These are phyloP conservation scores for Albifimbria verrucaria DNA, from an alignment of 2,329 filamentous ascomycete species.

Conservation along the genomic window DNA sequence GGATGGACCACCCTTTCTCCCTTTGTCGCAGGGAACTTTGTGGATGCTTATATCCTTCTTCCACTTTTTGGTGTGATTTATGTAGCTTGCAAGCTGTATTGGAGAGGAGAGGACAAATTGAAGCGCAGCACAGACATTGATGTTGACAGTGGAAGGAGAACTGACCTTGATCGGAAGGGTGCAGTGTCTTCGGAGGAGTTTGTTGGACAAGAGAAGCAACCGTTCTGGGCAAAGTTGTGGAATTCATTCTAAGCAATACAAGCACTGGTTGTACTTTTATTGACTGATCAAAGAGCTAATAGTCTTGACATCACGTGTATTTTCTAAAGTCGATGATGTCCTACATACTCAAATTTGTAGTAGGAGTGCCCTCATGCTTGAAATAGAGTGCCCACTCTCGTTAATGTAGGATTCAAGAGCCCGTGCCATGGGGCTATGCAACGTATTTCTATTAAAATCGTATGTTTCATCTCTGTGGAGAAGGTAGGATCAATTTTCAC, in stretches of 20 bases:
- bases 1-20: conserved; percentile 59
- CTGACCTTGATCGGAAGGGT: conserved; percentile 48
- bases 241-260: conserved; percentile 2
- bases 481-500: too few species aligned
- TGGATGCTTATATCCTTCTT: conserved; percentile 61
- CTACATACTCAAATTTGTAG: too few species aligned
- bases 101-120: conserved; percentile 44
- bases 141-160: conserved; percentile 51
- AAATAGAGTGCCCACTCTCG: too few species aligned
- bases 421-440: too few species aligned
- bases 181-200: conserved; percentile 23
- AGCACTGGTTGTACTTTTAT: too few species aligned
- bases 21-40: conserved; percentile 56
- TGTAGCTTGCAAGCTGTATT: conserved; percentile 49
- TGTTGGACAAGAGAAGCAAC: conserved; percentile 16
- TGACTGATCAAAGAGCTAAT: too few species aligned
- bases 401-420: too few species aligned
- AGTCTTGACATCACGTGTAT: too few species aligned
- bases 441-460: too few species aligned
- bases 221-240: neutral
- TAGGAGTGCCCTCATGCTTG: too few species aligned
- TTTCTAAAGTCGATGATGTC: too few species aligned
- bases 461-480: too few species aligned
- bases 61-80: conserved; percentile 59
- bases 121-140: conserved; percentile 53